Evolutionary conservation across 2,329 filamentous ascomycete species (phyloP), one percentile per base, ranked within the genome.

Genomic region (Fusarium sp.): DNA sequence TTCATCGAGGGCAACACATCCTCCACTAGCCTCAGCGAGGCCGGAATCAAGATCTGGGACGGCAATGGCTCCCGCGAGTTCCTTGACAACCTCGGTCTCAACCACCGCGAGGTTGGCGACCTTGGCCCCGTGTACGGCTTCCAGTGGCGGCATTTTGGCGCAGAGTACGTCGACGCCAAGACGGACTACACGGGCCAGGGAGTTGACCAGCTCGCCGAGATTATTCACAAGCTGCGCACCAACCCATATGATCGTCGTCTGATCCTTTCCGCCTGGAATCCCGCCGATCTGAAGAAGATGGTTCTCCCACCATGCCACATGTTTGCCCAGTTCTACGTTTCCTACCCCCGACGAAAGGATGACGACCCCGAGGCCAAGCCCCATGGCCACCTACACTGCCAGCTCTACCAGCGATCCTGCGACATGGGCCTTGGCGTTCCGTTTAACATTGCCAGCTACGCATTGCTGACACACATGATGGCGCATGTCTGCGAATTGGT

Each of bases 61-160:
- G 96, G 95, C 78, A 99, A 99, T 81, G 97, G 96, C 50, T 95
- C 92, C 56, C 94, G 97, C 78, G 93, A 92, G 79, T 98, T 93
- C 82, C 93, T 99, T 40, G 96, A 99, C 85, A 92, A 87, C 72
- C 89, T 97, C 1, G 96, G 96, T 0, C 89, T 98, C 8, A 87
- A 88, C 0, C 91, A 98, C 81, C 94, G 96, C 69, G 94, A 91
- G 62, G 93, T 92, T 22, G 97, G 97, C 74, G 97, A 99, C 80
- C 87, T 99, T 0, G 97, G 97, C 1, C 97, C 97, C 33, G 95
- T 98, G 0, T 99, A 99, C 81, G 97, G 97, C 2, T 99, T 99
- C 85, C 97, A 99, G 84, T 99, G 97, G 97, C 93, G 97, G 4
- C 96, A 98, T 84, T 99, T 99, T 79, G 97, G 97, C 60, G 97